A percentile compares a stretch with the other conserved stretches of the same genome.
phyloP scores from a whole-genome alignment of 139 green algal species.

The Diplosphaera chodatii region DNA sequence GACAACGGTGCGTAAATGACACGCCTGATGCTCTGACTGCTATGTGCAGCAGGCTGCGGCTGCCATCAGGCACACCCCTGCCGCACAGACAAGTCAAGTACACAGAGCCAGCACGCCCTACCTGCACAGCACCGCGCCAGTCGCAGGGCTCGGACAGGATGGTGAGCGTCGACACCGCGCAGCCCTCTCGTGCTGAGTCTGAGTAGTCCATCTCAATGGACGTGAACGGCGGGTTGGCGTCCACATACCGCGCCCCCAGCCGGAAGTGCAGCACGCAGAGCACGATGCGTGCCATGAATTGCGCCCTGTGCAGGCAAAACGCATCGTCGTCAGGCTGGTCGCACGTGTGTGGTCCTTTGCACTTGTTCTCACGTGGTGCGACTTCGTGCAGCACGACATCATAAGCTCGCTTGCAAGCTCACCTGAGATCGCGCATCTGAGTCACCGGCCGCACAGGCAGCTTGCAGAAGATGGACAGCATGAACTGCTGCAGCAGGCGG shows the following conservation, averaged over 20 bases:
- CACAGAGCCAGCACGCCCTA: too few species aligned
- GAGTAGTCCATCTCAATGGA: conserved; percentile 87
- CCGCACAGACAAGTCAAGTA: too few species aligned
- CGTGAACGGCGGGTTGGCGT: conserved; percentile 70
- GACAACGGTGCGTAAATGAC: too few species aligned
- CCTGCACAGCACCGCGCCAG: conserved; percentile 68
- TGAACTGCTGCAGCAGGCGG: conserved; percentile 91
- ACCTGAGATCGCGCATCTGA: conserved; percentile 63
- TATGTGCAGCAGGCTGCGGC: too few species aligned
- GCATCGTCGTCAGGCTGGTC: too few species aligned
- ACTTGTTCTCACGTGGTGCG: too few species aligned
- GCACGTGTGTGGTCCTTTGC: too few species aligned
- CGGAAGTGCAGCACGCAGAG: conserved; percentile 89
- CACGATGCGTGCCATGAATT: conserved; percentile 84
- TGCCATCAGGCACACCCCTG: too few species aligned
- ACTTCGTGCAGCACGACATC: too few species aligned
- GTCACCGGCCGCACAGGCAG: conserved; percentile 74
- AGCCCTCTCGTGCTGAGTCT: conserved; percentile 87
- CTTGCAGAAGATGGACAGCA: conserved; percentile 95
- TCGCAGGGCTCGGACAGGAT: conserved; percentile 84
- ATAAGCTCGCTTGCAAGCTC: too few species aligned
- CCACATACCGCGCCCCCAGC: conserved; percentile 67
- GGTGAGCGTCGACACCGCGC: conserved; percentile 88
- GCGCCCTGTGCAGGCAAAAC: conserved; percentile 23
- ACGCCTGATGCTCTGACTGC: too few species aligned